Evolutionary conservation across 2,329 filamentous ascomycete species (phyloP), one percentile per base, ranked within the genome.

Genomic region (Neofusicoccum parvum): DNA sequence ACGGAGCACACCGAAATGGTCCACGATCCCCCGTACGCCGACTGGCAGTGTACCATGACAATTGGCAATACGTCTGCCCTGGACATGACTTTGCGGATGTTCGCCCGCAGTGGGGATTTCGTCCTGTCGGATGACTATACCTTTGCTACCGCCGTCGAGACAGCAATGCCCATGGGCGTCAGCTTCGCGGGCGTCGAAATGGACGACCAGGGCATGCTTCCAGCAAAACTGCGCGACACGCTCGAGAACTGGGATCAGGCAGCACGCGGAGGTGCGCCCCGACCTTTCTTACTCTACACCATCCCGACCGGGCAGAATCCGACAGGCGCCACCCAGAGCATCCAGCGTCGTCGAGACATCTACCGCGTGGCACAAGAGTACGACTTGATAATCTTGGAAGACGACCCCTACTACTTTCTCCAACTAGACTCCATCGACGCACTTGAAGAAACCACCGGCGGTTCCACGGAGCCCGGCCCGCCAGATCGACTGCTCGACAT

Each of bases 331-430:
- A 73, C 72, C 7, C 73, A 74, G 65, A 68, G 67, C 32, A 62
- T 67, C 2, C 66, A 70, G n/a, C 58, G 71, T 45, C 66, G 69
- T 2, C 66, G 65, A n/a, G 69, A 59, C 14, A 72, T 75, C 41
- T 75, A 74, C 39, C 49, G 65, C 12, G 32, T 75, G 23, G 71
- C 71, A 3, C 67, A 72, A 46, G 50, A 65, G 51, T 67, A 74
- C 32, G 70, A 75, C 51, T 41, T 75, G 7, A 65, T 70, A 59
- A 74, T 74, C 53, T 56, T 75, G 43, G 73, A 75, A 63, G 72
- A 75, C 53, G 73, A 75, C 60, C 73, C 72, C 3, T 75, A 75
- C 66, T 74, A 69, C 49, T 74, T 70, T 62, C 62, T 74, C 14
- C 69, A 70, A 37, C 51, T 69, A 5, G 54, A 48, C 14, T 34